These are phyloP conservation scores for Trifolium repens DNA, from an alignment of 306 rosid species.

Conservation along the genomic window DNA sequence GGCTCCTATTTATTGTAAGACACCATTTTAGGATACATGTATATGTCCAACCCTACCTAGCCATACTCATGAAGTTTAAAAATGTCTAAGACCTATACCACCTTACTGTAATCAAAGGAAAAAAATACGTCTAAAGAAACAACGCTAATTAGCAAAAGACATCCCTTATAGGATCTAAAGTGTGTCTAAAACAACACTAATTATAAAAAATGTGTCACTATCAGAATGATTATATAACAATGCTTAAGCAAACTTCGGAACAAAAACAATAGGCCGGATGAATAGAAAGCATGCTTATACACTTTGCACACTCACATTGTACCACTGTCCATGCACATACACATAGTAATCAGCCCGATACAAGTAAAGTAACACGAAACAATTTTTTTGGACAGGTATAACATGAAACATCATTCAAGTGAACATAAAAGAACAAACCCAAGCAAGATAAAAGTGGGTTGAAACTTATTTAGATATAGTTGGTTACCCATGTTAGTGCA, in stretches of 20 bases:
- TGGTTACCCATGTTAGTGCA: conserved; percentile 94
- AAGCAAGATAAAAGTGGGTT: conserved; percentile 13
- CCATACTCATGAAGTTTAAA: neutral
- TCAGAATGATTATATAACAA: conserved; percentile 2
- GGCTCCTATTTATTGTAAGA: neutral
- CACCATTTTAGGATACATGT: neutral
- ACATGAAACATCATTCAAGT: conserved; percentile 24
- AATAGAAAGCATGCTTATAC: neutral
- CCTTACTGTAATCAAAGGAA: conserved; percentile 22
- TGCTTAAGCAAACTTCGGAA: conserved; percentile 3
- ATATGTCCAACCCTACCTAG: neutral
- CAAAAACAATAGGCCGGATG: neutral
- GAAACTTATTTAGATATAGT: conserved; percentile 41
- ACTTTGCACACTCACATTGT: neutral
- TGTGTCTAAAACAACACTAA: neutral
- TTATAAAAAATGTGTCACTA: neutral
- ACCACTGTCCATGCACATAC: neutral
- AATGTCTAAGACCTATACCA: conserved; percentile 21
- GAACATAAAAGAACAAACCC: conserved; percentile 23
- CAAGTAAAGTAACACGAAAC: conserved; percentile 3
- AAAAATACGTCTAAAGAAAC: neutral
- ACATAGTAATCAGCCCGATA: neutral
- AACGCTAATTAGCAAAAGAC: neutral
- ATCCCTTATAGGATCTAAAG: conserved; percentile 3
- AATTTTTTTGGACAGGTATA: neutral